Evolutionary conservation across 768 basidiomycete genomes (phyloP), one percentile per base, ranked within the genome.

Genomic region (Pleurotus tuber-regium): DNA sequence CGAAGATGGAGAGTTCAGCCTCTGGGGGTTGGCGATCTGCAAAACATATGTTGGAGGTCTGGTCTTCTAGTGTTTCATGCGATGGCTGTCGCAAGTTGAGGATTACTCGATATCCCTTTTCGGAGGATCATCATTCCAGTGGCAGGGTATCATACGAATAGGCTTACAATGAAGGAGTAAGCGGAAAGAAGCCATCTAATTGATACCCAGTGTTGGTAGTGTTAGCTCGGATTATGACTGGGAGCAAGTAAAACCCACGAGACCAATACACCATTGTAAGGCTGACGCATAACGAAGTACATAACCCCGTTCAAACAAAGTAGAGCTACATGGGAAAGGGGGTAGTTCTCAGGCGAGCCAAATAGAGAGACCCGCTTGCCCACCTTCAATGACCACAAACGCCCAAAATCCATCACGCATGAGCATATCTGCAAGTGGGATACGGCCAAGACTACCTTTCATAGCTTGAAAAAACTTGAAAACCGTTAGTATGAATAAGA

Each of bases 391-490:
- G 19, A 59, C 50, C 2, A 50, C 29, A 36, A 61, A 56, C 25
- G 56, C 56, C 54, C 54, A 61, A 10, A 51, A 35, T 25, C 58
- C 53, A 49, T 61, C 61, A 2, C 60, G 54, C 16, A 58, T 52
- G 10, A 61, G 43, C 12, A 63, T n/a, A 5, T 18, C 43, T 19
- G 59, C 16, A 2, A 61, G 31, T 9, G 41, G 50, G 1, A 43
- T 29, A 4, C 50, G 31, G 2, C 52, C 56, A 58, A 58, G 58
- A 11, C 58, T 56, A 18, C 53, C 52, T 4, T 35, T 18, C 1
- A 47, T 31, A 12, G 58, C 56, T 4, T 41, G 43, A 11, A 38
- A 16, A 29, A 57, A 59, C 42, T 57, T 56, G 25, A 30, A 30
- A 12, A 52, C 11, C 8, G 58, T 61, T 16, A 63, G 43, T 23